phyloP scores from a whole-genome alignment of 2,329 filamentous ascomycete species.

The Cercospora sp. region DNA sequence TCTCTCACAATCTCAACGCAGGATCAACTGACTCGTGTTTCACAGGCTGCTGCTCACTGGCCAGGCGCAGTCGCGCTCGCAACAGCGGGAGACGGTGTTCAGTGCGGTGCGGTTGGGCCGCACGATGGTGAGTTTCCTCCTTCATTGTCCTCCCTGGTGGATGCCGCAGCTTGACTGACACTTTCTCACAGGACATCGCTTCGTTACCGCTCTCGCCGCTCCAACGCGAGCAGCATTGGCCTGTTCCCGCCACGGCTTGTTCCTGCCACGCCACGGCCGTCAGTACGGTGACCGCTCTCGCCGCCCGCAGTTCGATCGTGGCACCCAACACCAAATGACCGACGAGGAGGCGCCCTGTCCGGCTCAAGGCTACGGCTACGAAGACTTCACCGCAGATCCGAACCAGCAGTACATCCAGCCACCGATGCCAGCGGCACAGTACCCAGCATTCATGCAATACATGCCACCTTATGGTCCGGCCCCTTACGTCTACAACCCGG shows the following conservation, averaged over 20 bases:
- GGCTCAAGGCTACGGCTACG: neutral
- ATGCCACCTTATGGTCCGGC: neutral
- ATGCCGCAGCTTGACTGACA: neutral
- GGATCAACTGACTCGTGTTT: neutral
- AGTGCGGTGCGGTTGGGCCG: neutral
- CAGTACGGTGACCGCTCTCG: conserved; percentile 68
- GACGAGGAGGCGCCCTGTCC: conserved; percentile 30
- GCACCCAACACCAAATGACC: conserved; percentile 54
- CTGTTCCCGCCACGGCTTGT: conserved; percentile 71
- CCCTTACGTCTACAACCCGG: neutral
- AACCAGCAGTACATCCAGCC: neutral
- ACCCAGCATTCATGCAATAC: neutral
- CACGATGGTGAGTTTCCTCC: neutral
- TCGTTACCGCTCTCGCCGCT: no score
- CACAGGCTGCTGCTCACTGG: neutral
- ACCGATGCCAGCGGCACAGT: neutral
- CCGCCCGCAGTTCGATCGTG: conserved; percentile 77
- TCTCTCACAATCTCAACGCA: neutral
- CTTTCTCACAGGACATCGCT: no score
- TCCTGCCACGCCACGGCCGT: conserved; percentile 55
- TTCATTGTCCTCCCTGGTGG: neutral
- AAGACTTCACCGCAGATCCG: conserved; percentile 6
- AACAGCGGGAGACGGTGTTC: neutral
- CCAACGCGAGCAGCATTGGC: conserved; percentile 80
- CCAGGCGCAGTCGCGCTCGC: neutral